A percentile compares a stretch with the other conserved stretches of the same genome.
These are phyloP conservation scores for Trypanosoma caninum DNA, from an alignment of 208 protist species.

Conservation along the genomic window DNA sequence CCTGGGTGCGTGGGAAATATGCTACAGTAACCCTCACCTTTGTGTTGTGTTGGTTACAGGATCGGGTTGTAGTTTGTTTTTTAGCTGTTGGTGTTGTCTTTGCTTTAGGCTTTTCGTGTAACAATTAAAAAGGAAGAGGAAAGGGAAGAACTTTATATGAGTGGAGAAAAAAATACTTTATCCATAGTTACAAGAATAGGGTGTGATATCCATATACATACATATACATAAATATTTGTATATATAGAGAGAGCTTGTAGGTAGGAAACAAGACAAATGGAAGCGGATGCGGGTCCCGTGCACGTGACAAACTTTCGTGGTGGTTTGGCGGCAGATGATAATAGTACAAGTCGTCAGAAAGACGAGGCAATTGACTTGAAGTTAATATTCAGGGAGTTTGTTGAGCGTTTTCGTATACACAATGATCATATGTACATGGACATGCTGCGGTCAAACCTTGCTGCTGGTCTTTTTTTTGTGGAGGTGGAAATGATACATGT, in stretches of 20 bases:
- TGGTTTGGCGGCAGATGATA: conserved; percentile 21
- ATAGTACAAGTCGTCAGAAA: conserved; percentile 20
- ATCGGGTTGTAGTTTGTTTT: too few relatives aligned
- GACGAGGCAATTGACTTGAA: conserved; percentile 55
- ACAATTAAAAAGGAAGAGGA: too few relatives aligned
- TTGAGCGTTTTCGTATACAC: conserved; percentile 73
- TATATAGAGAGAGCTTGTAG: conserved; percentile 9
- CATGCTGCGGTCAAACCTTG: conserved; percentile 82
- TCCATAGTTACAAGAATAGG: not conserved
- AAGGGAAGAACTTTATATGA: too few relatives aligned
- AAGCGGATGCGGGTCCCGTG: conserved; percentile 69
- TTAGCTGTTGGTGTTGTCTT: not conserved
- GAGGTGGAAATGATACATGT: conserved; percentile 86
- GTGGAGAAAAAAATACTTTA: too few relatives aligned
- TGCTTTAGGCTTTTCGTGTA: too few relatives aligned
- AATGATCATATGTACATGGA: conserved; percentile 85
- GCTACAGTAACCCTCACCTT: too few relatives aligned
- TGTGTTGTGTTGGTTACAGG: too few relatives aligned
- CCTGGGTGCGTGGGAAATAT: too few relatives aligned
- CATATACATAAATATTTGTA: conserved; percentile 3
- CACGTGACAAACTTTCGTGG: conserved; percentile 84
- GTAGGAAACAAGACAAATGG: conserved; percentile 38
- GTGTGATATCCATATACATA: not conserved
- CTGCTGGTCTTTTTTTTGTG: conserved; percentile 75
- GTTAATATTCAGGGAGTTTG: conserved; percentile 73